A percentile compares a stretch with the other conserved stretches of the same genome.
phyloP scores from a whole-genome alignment of 2,329 filamentous ascomycete species.

The Neonectria neomacrospora region DNA sequence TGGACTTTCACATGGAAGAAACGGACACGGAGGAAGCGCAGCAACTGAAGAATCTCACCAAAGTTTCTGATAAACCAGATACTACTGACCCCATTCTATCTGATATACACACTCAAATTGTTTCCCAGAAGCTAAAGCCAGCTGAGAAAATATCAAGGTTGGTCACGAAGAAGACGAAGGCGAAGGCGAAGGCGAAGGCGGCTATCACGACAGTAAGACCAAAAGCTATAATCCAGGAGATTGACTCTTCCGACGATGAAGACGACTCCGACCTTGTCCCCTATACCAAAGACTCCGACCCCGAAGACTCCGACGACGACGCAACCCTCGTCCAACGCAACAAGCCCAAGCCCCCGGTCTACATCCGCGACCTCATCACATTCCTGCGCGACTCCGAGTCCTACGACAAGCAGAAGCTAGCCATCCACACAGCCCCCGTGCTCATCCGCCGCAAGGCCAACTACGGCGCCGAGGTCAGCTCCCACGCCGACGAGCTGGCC shows the following conservation, averaged over 20 bases:
- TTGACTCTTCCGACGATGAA: constrained; percentile 68
- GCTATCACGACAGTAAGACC: constrained; percentile 46
- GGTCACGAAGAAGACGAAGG: constrained; percentile 40
- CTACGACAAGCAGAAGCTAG: constrained; percentile 85
- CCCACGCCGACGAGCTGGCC: constrained; percentile 85
- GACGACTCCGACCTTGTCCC: constrained; percentile 76
- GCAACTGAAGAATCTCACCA: constrained; percentile 77
- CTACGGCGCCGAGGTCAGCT: constrained; percentile 87
- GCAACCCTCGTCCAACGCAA: constrained; percentile 85
- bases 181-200: constrained; percentile 46
- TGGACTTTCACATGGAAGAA: constrained; percentile 88
- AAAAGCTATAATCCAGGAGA: constrained; percentile 71
- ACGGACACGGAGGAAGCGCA: constrained; percentile 76
- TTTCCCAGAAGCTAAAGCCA: constrained; percentile 16
- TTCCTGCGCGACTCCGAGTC: constrained; percentile 85
- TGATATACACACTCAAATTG: constrained; percentile 12
- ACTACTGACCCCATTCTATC: constrained; percentile 61
- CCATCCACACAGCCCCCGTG: constrained; percentile 77
- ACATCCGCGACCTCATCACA: constrained; percentile 84
- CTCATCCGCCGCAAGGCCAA: constrained; percentile 89
- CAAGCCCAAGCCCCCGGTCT: constrained; percentile 87
- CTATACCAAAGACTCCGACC: constrained; percentile 88
- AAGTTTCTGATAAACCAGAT: constrained; percentile 72
- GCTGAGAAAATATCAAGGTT: constrained; percentile 10
- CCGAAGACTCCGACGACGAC: constrained; percentile 93